Percentiles rank a stretch among this genome's conserved stretches.
Evolutionary conservation across 2,329 filamentous ascomycete species (phyloP).

Genomic region (Sphaerulina populicola): DNA sequence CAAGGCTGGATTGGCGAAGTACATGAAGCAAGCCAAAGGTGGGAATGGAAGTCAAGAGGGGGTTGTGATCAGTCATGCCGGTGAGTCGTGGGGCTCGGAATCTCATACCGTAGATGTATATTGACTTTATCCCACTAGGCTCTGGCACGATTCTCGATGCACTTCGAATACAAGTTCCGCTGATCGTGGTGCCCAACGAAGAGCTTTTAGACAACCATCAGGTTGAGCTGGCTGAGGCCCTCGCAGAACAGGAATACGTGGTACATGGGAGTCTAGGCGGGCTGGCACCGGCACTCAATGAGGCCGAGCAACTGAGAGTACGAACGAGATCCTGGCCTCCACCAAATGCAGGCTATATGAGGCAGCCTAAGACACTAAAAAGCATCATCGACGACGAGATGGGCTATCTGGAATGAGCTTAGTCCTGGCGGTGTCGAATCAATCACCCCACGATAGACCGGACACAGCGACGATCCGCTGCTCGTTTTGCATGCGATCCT

Average conservation of each 20-base stretch:
- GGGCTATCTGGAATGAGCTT: slow-evolving; percentile 45
- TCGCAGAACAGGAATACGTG: slow-evolving; percentile 67
- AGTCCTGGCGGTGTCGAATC: background rate
- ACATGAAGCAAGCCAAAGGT: slow-evolving; percentile 50
- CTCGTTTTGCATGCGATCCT: too few relatives aligned
- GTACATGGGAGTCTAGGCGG: slow-evolving; percentile 59
- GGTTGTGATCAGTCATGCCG: slow-evolving; percentile 80
- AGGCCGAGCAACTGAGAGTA: slow-evolving; percentile 42
- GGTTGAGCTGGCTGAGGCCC: slow-evolving; percentile 69
- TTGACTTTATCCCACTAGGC: slow-evolving; percentile 45
- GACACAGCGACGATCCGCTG: too few relatives aligned
- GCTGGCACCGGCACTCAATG: slow-evolving; percentile 41
- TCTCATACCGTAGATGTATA: background rate
- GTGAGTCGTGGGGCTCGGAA: slow-evolving; percentile 42
- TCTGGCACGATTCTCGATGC: slow-evolving; percentile 84
- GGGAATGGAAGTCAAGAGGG: slow-evolving; percentile 47
- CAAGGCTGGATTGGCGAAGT: slow-evolving; percentile 47
- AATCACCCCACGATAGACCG: too few relatives aligned
- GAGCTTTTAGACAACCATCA: slow-evolving; percentile 84
- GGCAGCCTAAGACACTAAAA: slow-evolving; percentile 37
- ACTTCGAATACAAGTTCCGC: slow-evolving; percentile 60
- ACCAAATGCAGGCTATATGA: slow-evolving; percentile 38
- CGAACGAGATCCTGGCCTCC: slow-evolving; percentile 45
- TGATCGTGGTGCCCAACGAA: slow-evolving; percentile 86
- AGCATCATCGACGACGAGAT: slow-evolving; percentile 52